phyloP scores from a whole-genome alignment of 164 flowering plant species.

The Chimonanthus praecox region DNA sequence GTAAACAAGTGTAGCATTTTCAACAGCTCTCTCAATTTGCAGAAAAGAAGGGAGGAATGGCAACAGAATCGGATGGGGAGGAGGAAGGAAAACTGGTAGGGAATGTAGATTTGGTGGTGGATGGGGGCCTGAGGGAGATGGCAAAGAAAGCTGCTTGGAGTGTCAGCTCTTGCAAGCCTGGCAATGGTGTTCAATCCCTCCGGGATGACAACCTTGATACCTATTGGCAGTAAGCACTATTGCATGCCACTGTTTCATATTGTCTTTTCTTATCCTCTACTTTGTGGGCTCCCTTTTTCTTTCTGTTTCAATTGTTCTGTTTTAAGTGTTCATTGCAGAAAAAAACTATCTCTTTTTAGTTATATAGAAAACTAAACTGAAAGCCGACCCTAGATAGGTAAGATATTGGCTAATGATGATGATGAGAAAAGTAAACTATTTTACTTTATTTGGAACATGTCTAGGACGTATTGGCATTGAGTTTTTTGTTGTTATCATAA shows the following conservation, averaged over 20 bases:
- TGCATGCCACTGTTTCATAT: background rate
- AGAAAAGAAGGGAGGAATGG: slow-evolving; percentile 15
- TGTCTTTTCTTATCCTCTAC: background rate
- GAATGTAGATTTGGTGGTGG: slow-evolving; percentile 46
- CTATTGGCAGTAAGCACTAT: slow-evolving; percentile 74
- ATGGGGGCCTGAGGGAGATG: slow-evolving; percentile 76
- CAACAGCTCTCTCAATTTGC: too few relatives aligned
- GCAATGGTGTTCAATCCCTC: slow-evolving; percentile 81
- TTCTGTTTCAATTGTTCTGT: background rate
- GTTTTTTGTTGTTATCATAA: too few relatives aligned
- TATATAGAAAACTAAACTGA: too few relatives aligned
- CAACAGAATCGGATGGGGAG: slow-evolving; percentile 79
- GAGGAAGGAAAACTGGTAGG: slow-evolving; percentile 74
- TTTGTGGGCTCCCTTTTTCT: background rate
- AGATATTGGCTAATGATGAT: too few relatives aligned
- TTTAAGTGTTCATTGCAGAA: background rate
- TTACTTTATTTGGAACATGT: background rate
- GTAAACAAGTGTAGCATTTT: too few relatives aligned
- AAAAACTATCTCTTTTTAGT: background rate
- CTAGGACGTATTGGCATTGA: background rate
- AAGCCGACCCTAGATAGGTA: too few relatives aligned
- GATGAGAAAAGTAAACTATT: too few relatives aligned
- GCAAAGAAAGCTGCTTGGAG: slow-evolving; percentile 97
- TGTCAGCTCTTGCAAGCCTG: slow-evolving; percentile 94
- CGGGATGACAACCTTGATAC: slow-evolving; percentile 85